These are phyloP conservation scores for Erythrobasidium hasegawianum DNA, from an alignment of 1,284 basidiomycete genomes.

Conservation along the genomic window DNA sequence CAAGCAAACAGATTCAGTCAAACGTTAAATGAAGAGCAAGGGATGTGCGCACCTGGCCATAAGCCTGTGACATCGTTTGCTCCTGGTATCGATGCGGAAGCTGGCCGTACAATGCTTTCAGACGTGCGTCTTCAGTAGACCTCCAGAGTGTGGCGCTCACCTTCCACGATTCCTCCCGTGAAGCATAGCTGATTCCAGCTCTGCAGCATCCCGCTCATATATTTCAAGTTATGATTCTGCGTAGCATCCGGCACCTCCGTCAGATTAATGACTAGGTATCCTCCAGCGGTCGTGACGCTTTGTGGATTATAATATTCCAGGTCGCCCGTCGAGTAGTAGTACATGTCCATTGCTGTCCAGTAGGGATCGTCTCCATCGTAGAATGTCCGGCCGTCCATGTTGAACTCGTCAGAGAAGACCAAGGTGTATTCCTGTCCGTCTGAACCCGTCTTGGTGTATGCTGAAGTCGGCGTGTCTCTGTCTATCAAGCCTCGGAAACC, in stretches of 20 bases:
- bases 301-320: conserved; percentile 58
- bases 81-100: conserved; percentile 70
- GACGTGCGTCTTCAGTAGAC: too few species aligned
- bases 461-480: conserved; percentile 47
- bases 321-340: conserved; percentile 28
- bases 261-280: conserved; percentile 20
- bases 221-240: conserved; percentile 60
- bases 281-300: conserved; percentile 12
- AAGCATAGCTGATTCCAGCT: conserved; percentile 60
- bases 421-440: conserved; percentile 51
- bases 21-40: too few species aligned
- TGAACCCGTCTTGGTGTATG: conserved; percentile 39
- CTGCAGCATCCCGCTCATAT: conserved; percentile 66
- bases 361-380: conserved; percentile 59
- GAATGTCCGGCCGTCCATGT: conserved; percentile 72
- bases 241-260: conserved; percentile 13
- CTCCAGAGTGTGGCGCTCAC: conserved; percentile 48
- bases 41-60: conserved; percentile 45
- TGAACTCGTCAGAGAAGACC: conserved; percentile 84
- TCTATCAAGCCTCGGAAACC: conserved; percentile 47
- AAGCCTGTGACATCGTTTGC: conserved; percentile 54
- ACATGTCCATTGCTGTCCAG: conserved; percentile 35
- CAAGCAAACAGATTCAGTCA: too few species aligned
- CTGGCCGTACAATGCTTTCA: too few species aligned
- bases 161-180: conserved; percentile 70